These are phyloP conservation scores for Paramarasmius palmivorus DNA, from an alignment of 1,284 basidiomycete species.

Conservation along the genomic window DNA sequence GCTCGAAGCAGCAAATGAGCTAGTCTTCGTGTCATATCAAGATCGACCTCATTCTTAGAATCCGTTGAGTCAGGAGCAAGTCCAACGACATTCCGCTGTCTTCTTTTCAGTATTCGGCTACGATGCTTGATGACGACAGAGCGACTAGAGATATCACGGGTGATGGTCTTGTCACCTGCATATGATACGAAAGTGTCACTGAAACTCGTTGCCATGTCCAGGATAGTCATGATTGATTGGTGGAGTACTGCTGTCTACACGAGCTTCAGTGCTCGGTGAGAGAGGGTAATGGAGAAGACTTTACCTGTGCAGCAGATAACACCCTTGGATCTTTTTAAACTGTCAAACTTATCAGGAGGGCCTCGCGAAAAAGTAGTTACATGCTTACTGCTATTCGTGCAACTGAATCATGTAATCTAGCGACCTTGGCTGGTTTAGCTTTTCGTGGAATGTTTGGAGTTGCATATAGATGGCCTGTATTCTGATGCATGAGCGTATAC, in stretches of 20 bases:
- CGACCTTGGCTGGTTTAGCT: conserved; percentile 55
- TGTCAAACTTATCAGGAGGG: conserved; percentile 28
- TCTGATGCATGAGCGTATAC: no score
- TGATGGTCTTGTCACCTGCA: conserved; percentile 55
- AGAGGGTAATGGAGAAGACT: conserved; percentile 20
- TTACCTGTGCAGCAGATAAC: conserved; percentile 74
- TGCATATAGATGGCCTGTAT: conserved; percentile 74
- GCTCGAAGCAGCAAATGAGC: conserved; percentile 50
- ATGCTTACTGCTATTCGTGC: conserved; percentile 77
- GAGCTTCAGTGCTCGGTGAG: conserved; percentile 3
- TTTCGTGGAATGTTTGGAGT: conserved; percentile 56
- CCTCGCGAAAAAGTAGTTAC: conserved; percentile 16
- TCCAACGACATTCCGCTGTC: conserved; percentile 59
- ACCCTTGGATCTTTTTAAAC: conserved; percentile 60
- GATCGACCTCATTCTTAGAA: conserved; percentile 38
- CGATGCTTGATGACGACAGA: conserved; percentile 56
- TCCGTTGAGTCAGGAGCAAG: conserved; percentile 56
- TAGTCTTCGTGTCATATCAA: conserved; percentile 22
- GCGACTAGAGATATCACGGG: conserved; percentile 59
- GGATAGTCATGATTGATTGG: conserved; percentile 63
- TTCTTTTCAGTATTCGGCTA: conserved; percentile 53
- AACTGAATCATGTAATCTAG: conserved; percentile 75
- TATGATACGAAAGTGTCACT: conserved; percentile 62
- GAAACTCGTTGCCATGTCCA: conserved; percentile 75
- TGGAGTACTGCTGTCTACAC: conserved; percentile 61